phyloP scores from a whole-genome alignment of 371 early-diverging fungal genomes.

The Lichtheimia corymbifera region DNA sequence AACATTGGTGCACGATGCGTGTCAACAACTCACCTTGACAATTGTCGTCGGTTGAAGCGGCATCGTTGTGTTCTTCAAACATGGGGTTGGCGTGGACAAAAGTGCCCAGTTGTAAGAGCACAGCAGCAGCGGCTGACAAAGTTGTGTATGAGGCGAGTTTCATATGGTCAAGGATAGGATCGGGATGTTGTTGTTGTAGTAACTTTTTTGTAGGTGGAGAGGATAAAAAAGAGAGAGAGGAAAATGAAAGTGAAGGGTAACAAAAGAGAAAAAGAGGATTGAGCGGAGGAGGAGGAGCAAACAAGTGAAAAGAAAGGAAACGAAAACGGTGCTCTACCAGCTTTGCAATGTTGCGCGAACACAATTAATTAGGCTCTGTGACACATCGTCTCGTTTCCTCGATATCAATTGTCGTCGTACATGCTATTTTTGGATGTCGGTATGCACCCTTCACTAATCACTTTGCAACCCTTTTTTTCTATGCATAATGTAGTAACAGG shows the following conservation, averaged over 20 bases:
- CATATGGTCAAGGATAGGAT: constrained; percentile 18
- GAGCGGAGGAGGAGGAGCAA: neutral
- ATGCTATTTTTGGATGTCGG: neutral
- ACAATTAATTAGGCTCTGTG: too few relatives aligned
- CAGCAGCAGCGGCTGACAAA: constrained; percentile 32
- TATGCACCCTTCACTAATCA: too few relatives aligned
- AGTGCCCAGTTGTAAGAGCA: constrained; percentile 35
- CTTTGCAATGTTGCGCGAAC: too few relatives aligned
- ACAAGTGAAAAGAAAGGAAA: constrained; percentile 5
- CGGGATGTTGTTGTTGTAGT: neutral
- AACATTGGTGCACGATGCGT: neutral
- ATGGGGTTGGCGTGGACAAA: constrained; percentile 47
- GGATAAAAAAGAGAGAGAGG: neutral
- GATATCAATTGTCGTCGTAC: neutral
- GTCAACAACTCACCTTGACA: constrained; percentile 13
- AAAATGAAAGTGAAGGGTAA: constrained; percentile 3
- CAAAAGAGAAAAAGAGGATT: constrained; percentile 2
- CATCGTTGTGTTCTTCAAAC: constrained; percentile 33
- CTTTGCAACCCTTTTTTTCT: too few relatives aligned
- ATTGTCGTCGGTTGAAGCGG: neutral
- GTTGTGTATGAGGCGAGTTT: constrained; percentile 33
- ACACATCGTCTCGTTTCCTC: too few relatives aligned
- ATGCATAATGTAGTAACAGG: too few relatives aligned
- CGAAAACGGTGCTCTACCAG: neutral
- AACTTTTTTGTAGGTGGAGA: neutral